Base-by-base conservation (phyloP, 306 rosid genomes). In the Cajanus cajan region DNA sequence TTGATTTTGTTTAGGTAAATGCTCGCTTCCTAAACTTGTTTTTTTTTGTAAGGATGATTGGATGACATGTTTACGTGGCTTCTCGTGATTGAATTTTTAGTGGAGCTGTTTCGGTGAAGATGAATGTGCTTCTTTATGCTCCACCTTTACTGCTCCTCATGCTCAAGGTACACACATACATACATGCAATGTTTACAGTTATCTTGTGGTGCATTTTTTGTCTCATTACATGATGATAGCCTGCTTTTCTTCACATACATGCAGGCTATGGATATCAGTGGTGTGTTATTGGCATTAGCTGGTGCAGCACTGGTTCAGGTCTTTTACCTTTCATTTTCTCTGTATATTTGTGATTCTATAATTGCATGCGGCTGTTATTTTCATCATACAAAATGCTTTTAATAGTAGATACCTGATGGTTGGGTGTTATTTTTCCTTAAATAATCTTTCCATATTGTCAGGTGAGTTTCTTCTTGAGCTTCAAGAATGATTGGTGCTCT, bases 281-380 rank as follows among this genome's bases (percentile, higher is more conserved):
- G 93, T 40, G 90, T 93, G 69, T 79, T 91, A 73, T 79, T 86
- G 59, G 94, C 99, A 72, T 87, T 95, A 88, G 83, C 90, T 79
- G 90, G 94, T 41, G 97, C 98, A 55, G 98, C 99, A 64, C 69
- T 91, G 22, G 91, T 93, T 82, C 99, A 95, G 99, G 99, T 95
- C 79, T 71, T 79, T 69, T 79, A 54, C 68, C 51, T 47, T 74
- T 55, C 71, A 76, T 44, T 68, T 47, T 82, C 43, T 80, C 62
- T 11, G 21, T 14, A 51, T 80, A 69, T 52, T 51, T 66, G 22
- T 62, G 31, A 39, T 74, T 54, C 41, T 73, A 18, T 71, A 33
- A 37, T 71, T 34, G 45, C 55, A 11, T 52, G 31, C 34, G 66
- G 33, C 76, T 70, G 80, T 61, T 71, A 44, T 12, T 34, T 51